A percentile compares a stretch with the other conserved stretches of the same genome.
These are phyloP conservation scores for Phytopythium cucurbitacearum DNA, from an alignment of 352 stramenopile species.

Conservation along the genomic window DNA sequence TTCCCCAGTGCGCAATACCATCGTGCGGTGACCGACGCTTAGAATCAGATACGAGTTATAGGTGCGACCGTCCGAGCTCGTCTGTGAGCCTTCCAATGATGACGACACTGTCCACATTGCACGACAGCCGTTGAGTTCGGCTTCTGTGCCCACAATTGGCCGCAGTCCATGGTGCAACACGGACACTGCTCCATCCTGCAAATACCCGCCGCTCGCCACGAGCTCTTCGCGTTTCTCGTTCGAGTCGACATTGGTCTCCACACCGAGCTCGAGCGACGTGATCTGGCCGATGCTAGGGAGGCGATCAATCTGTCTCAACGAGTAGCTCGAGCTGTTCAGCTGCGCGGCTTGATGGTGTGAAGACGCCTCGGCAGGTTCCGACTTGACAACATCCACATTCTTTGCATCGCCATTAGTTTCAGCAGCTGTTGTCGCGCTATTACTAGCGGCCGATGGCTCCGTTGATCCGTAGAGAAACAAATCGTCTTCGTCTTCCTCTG, in stretches of 20 bases:
- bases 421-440: not conserved
- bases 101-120: constrained; percentile 86
- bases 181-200: constrained; percentile 60
- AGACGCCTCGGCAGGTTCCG: not conserved
- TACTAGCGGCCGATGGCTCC: constrained; percentile 1
- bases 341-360: constrained; percentile 11
- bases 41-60: constrained; percentile 84
- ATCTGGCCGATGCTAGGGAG: constrained; percentile 77
- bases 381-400: constrained; percentile 6
- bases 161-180: constrained; percentile 77
- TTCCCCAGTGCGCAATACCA: constrained; percentile 82
- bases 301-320: constrained; percentile 58
- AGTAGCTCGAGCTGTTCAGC: constrained; percentile 23
- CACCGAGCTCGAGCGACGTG: constrained; percentile 74
- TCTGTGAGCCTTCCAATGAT: constrained; percentile 36
- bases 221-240: constrained; percentile 78
- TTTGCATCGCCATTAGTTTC: not conserved
- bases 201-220: constrained; percentile 67
- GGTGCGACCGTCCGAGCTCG: constrained; percentile 41
- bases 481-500: constrained; percentile 71
- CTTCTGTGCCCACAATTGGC: constrained; percentile 81
- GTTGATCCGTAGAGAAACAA: constrained; percentile 69
- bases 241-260: constrained; percentile 71
- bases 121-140: constrained; percentile 73
- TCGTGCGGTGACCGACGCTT: constrained; percentile 75